Evolutionary conservation across 2,329 filamentous ascomycete species (phyloP), one percentile per base, ranked within the genome.

Genomic region (Colletotrichum sp.): DNA sequence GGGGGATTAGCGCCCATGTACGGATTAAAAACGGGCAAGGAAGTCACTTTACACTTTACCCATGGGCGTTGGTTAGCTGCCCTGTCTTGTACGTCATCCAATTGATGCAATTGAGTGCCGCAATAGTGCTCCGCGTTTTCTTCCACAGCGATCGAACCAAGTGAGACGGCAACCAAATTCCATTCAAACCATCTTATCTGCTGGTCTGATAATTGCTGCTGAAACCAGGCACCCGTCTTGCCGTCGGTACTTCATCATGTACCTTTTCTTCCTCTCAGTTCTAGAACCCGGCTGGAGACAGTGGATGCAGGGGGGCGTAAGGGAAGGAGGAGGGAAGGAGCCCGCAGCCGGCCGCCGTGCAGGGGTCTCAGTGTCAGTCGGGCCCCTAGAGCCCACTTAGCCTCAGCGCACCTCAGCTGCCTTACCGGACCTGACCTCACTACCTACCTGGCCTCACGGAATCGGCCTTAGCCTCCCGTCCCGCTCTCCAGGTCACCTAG

Each of bases 191-290:
- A 65, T 30, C 36, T 49, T 21, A 49, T 44, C 63, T 24, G 24
- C 36, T 30, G 32, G 36, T 49, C 63, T 49, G 24, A 49, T 64
- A 55, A 26, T 49, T 60, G 67, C 32, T 64, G 59, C 30, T 34
- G 59, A 62, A 62, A 36, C 59, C 59, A 62, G 59, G 32, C 59
- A 32, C 44, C 36, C 12, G 32, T 32, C 24, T 70, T 36, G 34
- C n/a, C n/a, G 6, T 55, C 28, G 24, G 66, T 74, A 76, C 75
- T 28, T 44, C 21, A 16, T n/a, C 32, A 75, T 69, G 74, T 77
- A 75, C 34, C 70, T 77, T 77, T 77, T 65, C 69, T 78, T 78
- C 76, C 72, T 63, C 55, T 26, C 30, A 76, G 62, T 78, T 77
- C 76, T 77, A 78, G 76, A 78, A 77, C 36, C 75, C 39, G 13